These are phyloP conservation scores for Mycena capillaripes DNA, from an alignment of 768 basidiomycete genomes.

Conservation along the genomic window DNA sequence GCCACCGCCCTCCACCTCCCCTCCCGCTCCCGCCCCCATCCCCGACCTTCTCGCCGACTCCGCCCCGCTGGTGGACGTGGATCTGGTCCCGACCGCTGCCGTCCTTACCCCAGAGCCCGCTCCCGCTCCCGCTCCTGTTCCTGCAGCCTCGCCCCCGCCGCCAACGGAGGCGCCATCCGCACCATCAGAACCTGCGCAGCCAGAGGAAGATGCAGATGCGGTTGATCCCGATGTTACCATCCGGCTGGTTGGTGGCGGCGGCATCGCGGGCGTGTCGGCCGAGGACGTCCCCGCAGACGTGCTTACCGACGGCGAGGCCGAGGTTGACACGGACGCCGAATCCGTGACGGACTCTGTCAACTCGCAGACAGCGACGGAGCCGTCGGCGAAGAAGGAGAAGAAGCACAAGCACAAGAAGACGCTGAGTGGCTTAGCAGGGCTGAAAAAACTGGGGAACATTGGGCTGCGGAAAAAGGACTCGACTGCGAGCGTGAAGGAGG, in stretches of 20 bases:
- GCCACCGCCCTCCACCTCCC: constrained; percentile 38
- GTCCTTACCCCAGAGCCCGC: constrained; percentile 13
- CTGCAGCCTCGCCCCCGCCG: constrained; percentile 1
- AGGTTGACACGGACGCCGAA: constrained; percentile 51
- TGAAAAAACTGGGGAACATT: constrained; percentile 68
- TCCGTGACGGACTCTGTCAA: constrained; percentile 52
- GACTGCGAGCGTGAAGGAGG: constrained; percentile 60
- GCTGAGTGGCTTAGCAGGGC: constrained; percentile 67
- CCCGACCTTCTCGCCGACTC: constrained; percentile 67
- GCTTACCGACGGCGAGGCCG: constrained; percentile 48
- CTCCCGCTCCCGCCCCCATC: constrained; percentile 45
- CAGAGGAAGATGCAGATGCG: constrained; percentile 35
- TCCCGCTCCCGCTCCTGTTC: background rate
- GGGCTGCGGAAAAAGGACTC: constrained; percentile 69
- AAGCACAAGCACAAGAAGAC: constrained; percentile 68
- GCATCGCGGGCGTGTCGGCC: constrained; percentile 55
- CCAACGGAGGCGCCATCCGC: constrained; percentile 9
- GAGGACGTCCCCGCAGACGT: constrained; percentile 40
- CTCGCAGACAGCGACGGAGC: constrained; percentile 39
- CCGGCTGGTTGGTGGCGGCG: constrained; percentile 71
- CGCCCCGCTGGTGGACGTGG: constrained; percentile 52
- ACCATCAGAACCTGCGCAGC: constrained; percentile 10
- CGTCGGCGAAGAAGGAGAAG: constrained; percentile 43
- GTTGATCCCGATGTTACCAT: constrained; percentile 58
- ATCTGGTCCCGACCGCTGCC: constrained; percentile 48